phyloP scores from a whole-genome alignment of 2,329 filamentous ascomycete genomes.

The Penicillium psychrosexuale region DNA sequence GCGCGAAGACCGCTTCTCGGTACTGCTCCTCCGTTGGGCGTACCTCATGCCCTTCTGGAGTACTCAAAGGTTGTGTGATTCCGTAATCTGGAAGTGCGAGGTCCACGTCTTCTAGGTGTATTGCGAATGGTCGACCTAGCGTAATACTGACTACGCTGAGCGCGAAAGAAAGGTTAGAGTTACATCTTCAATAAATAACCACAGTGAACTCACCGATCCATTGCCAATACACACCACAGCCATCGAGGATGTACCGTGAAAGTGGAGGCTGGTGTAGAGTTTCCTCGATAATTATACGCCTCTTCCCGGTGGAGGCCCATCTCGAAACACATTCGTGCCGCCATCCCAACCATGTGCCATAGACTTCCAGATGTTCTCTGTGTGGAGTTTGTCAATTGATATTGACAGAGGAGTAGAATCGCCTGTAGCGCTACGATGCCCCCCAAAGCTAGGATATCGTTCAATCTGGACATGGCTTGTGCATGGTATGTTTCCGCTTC shows the following conservation, averaged over 20 bases:
- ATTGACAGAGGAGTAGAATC: conserved; percentile 45
- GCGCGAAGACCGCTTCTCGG: too few relatives aligned
- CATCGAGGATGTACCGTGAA: not conserved
- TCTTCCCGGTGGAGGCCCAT: conserved; percentile 43
- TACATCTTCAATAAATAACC: not conserved
- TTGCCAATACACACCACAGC: not conserved
- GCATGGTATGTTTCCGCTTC: conserved; percentile 45
- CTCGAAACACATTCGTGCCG: conserved; percentile 43
- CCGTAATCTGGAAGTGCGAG: conserved; percentile 31
- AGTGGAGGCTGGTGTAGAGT: not conserved
- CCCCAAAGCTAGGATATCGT: conserved; percentile 33
- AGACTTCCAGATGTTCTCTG: conserved; percentile 42
- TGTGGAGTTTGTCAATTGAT: conserved; percentile 42
- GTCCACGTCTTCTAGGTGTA: conserved; percentile 44
- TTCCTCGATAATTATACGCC: conserved; percentile 26
- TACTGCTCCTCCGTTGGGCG: too few relatives aligned
- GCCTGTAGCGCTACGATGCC: conserved; percentile 38
- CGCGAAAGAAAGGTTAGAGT: not conserved
- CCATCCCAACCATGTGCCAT: conserved; percentile 47
- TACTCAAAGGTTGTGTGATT: not conserved
- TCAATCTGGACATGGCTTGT: conserved; percentile 39
- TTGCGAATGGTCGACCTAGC: conserved; percentile 42
- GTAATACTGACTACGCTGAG: conserved; percentile 28
- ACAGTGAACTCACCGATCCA: not conserved
- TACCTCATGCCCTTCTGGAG: conserved; percentile 10